Percentiles rank a stretch among this genome's conserved stretches.
These are phyloP conservation scores for Lecanicillium sp. DNA, from an alignment of 2,329 filamentous ascomycete species.

Conservation along the genomic window DNA sequence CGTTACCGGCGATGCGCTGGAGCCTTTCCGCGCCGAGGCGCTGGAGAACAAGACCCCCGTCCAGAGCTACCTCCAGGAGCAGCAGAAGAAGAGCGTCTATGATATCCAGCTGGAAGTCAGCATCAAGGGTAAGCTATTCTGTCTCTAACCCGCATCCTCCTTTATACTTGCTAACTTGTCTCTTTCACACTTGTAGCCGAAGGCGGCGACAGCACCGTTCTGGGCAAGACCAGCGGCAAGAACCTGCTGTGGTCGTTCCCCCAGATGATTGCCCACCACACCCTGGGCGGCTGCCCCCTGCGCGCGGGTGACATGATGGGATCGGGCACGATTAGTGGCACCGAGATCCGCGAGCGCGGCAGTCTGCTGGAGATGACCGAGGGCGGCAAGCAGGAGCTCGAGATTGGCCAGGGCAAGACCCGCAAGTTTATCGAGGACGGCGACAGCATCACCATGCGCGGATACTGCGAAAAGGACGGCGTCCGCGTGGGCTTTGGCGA, in stretches of 20 bases:
- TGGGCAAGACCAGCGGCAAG: slow-evolving; percentile 12
- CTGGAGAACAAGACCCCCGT: slow-evolving; percentile 26
- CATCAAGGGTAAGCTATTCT: slow-evolving; percentile 29
- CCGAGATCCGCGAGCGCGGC: slow-evolving; percentile 27
- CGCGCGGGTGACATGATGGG: slow-evolving; percentile 63
- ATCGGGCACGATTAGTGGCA: slow-evolving; percentile 34
- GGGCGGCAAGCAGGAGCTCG: slow-evolving; percentile 34
- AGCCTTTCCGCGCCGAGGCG: slow-evolving; percentile 15
- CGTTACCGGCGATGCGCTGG: slow-evolving; percentile 50
- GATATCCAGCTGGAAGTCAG: slow-evolving; percentile 31
- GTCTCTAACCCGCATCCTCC: neutral
- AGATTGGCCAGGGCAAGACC: slow-evolving; percentile 30
- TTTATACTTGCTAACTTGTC: slow-evolving; percentile 1
- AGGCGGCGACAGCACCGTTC: slow-evolving; percentile 4
- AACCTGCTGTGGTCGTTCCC: slow-evolving; percentile 64
- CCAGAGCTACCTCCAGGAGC: slow-evolving; percentile 47
- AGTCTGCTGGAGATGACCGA: slow-evolving; percentile 38
- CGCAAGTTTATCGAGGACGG: slow-evolving; percentile 39
- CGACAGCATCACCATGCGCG: slow-evolving; percentile 33
- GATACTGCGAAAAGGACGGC: slow-evolving; percentile 23
- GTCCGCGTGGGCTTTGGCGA: slow-evolving; percentile 35
- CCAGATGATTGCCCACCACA: slow-evolving; percentile 72
- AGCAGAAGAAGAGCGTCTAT: slow-evolving; percentile 26
- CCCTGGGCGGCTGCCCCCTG: slow-evolving; percentile 63
- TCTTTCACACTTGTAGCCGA: slow-evolving; percentile 5